Evolutionary conservation across 805 yeast genomes (phyloP).

Genomic region (Priceomyces castillae): DNA sequence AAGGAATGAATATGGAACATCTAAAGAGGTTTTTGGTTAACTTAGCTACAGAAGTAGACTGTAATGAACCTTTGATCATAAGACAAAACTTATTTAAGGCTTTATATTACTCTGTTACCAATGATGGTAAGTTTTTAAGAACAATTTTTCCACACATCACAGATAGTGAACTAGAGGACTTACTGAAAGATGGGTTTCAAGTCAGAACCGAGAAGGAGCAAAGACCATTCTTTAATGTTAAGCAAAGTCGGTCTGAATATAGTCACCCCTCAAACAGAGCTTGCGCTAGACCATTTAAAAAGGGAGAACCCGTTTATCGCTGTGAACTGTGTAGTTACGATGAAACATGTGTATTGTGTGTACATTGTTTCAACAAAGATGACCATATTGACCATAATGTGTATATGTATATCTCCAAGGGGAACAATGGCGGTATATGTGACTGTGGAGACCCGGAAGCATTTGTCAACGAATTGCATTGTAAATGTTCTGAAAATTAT

Average conservation of each 20-base stretch:
- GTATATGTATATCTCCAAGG: constrained; percentile 46
- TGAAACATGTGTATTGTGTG: constrained; percentile 75
- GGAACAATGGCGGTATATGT: constrained; percentile 56
- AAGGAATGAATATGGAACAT: constrained; percentile 18
- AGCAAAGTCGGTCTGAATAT: constrained; percentile 12
- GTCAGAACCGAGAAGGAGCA: constrained; percentile 6
- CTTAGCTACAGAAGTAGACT: constrained; percentile 20
- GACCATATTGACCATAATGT: constrained; percentile 72
- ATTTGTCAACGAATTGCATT: constrained; percentile 52
- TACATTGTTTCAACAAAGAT: constrained; percentile 63
- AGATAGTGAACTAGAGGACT: constrained; percentile 13
- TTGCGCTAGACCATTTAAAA: constrained; percentile 62
- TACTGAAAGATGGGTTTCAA: constrained; percentile 12
- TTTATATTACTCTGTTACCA: constrained; percentile 31
- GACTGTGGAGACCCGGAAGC: constrained; percentile 74
- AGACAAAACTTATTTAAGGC: constrained; percentile 25
- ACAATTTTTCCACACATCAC: constrained; percentile 32
- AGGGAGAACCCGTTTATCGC: constrained; percentile 66
- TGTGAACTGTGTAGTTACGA: constrained; percentile 78
- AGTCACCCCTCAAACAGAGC: constrained; percentile 57
- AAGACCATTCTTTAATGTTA: constrained; percentile 14
- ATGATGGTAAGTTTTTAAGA: constrained; percentile 36
- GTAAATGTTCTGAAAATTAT: constrained; percentile 34
- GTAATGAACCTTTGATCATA: constrained; percentile 10
- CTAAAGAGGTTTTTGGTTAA: constrained; percentile 27